Evolutionary conservation across 768 basidiomycete genomes (phyloP), one percentile per base, ranked within the genome.

Genomic region (Hericium erinaceus): DNA sequence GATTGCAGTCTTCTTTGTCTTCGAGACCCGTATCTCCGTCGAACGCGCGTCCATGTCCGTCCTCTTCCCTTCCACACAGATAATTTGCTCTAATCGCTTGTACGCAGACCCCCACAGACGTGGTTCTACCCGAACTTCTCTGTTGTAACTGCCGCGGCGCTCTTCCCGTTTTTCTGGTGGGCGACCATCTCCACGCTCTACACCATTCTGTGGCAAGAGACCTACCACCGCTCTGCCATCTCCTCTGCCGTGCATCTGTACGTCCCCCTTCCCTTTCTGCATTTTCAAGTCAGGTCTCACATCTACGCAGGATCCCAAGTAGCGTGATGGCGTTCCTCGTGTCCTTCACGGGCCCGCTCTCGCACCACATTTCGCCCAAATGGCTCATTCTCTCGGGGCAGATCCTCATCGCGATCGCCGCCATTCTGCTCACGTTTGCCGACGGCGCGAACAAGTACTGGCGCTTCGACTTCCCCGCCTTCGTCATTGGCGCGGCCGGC

Each of bases 391-490:
- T 80, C 28, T 59, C 64, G 40, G 80, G 76, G 4, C 70, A 75
- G 50, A 55, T 64, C 39, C 60, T 78, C 54, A 61, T 74, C 41
- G 61, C 75, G 39, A 58, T 72, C 12, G 71, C 74, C 13, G 79
- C 75, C 3, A 57, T 69, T 41, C 64, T 81, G 18, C 67, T 81
- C 41, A 73, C 75, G 9, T 68, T 76, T 49, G 75, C 73, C 0
- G 73, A 77, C 58, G 61, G 60, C 6, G 69, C 72, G 12, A 69
- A 68, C 10, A 65, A 70, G 41, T 83, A 82, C 66, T 83, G 77
- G 78, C 54, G 62, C 1, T 70, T 72, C 56, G 67, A 74, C 48
- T 77, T 82, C 60, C 80, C 82, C 48, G 82, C 74, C 15, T 77
- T 81, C 61, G 55, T 72, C 24, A 57, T 82, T 49, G 80, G 80